Evolutionary conservation across 2,329 filamentous ascomycete species (phyloP), one percentile per base, ranked within the genome.

Genomic region (Phialophora verrucosa): DNA sequence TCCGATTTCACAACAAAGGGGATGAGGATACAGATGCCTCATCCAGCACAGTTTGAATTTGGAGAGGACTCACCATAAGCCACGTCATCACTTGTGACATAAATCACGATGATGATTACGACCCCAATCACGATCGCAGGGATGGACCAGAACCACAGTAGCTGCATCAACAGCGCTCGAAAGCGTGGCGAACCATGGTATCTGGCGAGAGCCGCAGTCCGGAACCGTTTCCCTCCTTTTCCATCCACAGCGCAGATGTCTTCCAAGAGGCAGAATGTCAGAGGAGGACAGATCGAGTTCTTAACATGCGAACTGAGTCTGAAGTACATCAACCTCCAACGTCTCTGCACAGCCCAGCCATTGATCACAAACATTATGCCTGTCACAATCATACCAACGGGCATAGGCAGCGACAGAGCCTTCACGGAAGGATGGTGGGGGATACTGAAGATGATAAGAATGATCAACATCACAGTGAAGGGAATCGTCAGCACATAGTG

Each of bases 201-300:
- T 67, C 85, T 78, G 42, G 78, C 80, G 54, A 82, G 76, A 12
- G 87, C 73, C 0, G 81, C 81, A 67, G 80, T 77, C 53, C 85
- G 78, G 68, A 83, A 87, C 2, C 76, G 80, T 64, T 83, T 80
- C 0, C 84, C 85, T 8, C 85, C 87, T 3, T 83, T 84, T 12
- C 86, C 88, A 73, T 90, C 88, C 35, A 90, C 88, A 4, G 85
- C 87, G 17, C 89, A 83, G 20, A 89, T 83, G 71, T 90, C 88
- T 75, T 90, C 88, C 32, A 90, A 84, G 32, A 90, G 81, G 55
- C 87, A 88, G 70, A 89, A 88, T 2, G 85, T 81, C 2, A 86
- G 83, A 0, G 88, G 88, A 1, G 85, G 82, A 69, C 89, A 84
- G 6, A 77, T 78, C 6, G 81, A 81, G 23, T 87, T 87, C 72